Evolutionary conservation across 352 stramenopile species (phyloP).

Genomic region (Globisporangium iwayamae): DNA sequence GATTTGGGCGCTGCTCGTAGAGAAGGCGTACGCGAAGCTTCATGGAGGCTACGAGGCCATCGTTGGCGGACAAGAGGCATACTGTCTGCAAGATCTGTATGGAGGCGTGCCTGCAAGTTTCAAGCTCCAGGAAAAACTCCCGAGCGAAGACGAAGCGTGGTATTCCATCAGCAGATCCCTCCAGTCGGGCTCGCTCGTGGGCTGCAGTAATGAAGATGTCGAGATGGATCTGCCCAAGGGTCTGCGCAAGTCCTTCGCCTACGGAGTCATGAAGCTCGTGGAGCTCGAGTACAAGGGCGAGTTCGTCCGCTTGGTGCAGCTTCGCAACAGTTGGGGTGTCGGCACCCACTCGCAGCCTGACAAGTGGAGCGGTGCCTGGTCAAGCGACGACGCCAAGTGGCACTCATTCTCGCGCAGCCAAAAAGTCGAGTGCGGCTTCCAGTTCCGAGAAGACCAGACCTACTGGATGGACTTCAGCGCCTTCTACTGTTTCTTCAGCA

Average conservation of each 20-base stretch:
- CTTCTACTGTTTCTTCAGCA: conserved; percentile 79
- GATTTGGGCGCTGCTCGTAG: conserved; percentile 91
- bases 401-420: conserved; percentile 65
- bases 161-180: conserved; percentile 39
- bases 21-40: conserved; percentile 95
- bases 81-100: conserved; percentile 74
- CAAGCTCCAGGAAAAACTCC: conserved; percentile 62
- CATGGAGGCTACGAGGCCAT: conserved; percentile 89
- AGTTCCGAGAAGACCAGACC: conserved; percentile 75
- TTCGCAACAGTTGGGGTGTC: conserved; percentile 82
- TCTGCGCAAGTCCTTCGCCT: conserved; percentile 64
- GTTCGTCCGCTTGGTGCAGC: conserved; percentile 53
- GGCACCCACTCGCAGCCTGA: conserved; percentile 54
- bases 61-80: conserved; percentile 81
- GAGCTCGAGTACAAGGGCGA: conserved; percentile 64
- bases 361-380: conserved; percentile 73
- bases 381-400: conserved; percentile 65
- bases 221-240: conserved; percentile 56
- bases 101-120: conserved; percentile 65
- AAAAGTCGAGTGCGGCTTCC: conserved; percentile 73
- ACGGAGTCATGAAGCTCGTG: conserved; percentile 74
- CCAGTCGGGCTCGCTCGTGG: conserved; percentile 60
- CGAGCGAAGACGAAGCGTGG: conserved; percentile 59
- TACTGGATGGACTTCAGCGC: conserved; percentile 84
- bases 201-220: conserved; percentile 69